phyloP scores from a whole-genome alignment of 2,329 filamentous ascomycete species.

The Paracamarosporium sp. region DNA sequence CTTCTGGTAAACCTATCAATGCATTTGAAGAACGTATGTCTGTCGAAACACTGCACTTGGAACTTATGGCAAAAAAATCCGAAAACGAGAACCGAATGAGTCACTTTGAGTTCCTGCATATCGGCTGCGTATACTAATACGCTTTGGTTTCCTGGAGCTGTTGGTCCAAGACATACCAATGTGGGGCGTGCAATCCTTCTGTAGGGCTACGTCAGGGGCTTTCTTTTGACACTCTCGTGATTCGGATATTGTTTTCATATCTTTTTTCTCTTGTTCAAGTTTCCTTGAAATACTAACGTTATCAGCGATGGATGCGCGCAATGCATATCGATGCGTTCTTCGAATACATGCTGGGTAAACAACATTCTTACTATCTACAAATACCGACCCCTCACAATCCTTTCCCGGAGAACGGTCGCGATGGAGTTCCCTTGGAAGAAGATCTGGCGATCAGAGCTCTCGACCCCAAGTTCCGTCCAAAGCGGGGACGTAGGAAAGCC shows the following conservation, averaged over 20 bases:
- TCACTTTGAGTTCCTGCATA: neutral
- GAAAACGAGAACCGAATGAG: neutral
- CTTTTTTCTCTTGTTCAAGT: neutral
- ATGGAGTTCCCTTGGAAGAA: slow-evolving; percentile 85
- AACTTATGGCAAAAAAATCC: neutral
- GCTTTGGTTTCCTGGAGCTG: neutral
- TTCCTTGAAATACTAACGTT: slow-evolving; percentile 13
- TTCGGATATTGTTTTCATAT: neutral
- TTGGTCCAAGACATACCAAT: slow-evolving; percentile 4
- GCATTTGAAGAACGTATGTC: neutral
- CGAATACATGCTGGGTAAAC: slow-evolving; percentile 81
- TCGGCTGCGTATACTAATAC: neutral
- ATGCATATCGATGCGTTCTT: slow-evolving; percentile 97
- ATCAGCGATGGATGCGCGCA: slow-evolving; percentile 90
- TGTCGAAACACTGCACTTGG: neutral
- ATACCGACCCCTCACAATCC: slow-evolving; percentile 72
- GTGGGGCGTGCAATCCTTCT: slow-evolving; percentile 3
- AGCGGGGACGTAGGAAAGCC: slow-evolving; percentile 67
- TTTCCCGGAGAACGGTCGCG: slow-evolving; percentile 70
- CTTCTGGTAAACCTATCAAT: neutral
- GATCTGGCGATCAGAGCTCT: slow-evolving; percentile 86
- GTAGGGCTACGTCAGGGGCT: neutral
- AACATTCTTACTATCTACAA: slow-evolving; percentile 80
- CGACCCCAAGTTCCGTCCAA: slow-evolving; percentile 74
- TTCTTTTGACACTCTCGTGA: neutral